Evolutionary conservation across 345 rosid genomes (phyloP), one percentile per base, ranked within the genome.

Genomic region (Schrenkiella parvula): DNA sequence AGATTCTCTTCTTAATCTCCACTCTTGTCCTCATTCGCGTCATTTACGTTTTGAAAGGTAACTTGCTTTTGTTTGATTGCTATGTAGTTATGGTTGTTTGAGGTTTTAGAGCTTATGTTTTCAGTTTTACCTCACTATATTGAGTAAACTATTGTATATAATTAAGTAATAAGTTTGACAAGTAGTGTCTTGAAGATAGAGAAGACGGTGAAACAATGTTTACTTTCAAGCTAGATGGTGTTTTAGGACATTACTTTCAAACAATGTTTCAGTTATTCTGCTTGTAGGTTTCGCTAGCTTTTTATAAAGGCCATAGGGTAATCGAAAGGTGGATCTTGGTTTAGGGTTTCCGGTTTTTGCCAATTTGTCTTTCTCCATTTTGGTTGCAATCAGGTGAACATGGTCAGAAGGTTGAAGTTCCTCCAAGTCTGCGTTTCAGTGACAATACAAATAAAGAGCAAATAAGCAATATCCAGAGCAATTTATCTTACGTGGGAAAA

Each of bases 41-140:
- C 39, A 72, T 92, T 70, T 90, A 82, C 55, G 71, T 90, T 18
- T 89, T 86, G 41, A 88, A 87, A 83, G 96, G 96, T 78, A 18
- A 8, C 13, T 2, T 18, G 6, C 42, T 25, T 32, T 34, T 70
- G 14, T 50, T 19, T 44, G 52, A 65, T 47, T 13, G 28, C 19
- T 35, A 28, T 19, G 32, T 59, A 22, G 44, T 3, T 18, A 34
- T 10, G 15, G 43, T 57, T 11, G 19, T 21, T 35, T 53, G 34
- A n/a, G 31, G 39, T 13, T 13, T 38, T 39, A 58, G 22, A 53
- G 58, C 21, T 55, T 34, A 34, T 34, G 62, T 19, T 18, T n/a
- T 56, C 43, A 11, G 15, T 34, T 56, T 56, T 3, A 31, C 25
- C 41, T 17, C 25, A n/a, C n/a, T n/a, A n/a, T n/a, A n/a, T n/a